These are phyloP conservation scores for Globisporangium uncinulatum DNA, from an alignment of 352 stramenopile species.

Conservation along the genomic window DNA sequence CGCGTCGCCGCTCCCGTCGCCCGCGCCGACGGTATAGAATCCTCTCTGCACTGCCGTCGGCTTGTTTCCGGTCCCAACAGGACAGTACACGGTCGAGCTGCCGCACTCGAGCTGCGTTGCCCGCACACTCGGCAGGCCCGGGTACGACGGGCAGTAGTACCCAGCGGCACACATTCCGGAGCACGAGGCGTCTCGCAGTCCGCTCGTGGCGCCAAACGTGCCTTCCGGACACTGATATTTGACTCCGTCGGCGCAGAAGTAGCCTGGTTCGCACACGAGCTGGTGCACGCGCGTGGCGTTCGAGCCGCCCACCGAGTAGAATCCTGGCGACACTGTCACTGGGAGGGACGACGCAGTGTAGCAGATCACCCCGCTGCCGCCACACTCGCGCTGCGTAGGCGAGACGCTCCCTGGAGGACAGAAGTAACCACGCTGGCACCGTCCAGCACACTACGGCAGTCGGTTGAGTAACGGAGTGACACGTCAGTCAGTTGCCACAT, in stretches of 20 bases:
- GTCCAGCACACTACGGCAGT: slow-evolving; percentile 35
- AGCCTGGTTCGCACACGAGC: slow-evolving; percentile 56
- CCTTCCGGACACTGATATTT: slow-evolving; percentile 70
- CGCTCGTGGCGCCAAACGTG: slow-evolving; percentile 47
- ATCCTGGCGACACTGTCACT: slow-evolving; percentile 31
- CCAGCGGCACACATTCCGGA: slow-evolving; percentile 56
- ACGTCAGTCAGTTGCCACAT: background rate
- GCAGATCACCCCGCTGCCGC: slow-evolving; percentile 38
- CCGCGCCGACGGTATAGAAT: slow-evolving; percentile 45
- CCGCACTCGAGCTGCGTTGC: slow-evolving; percentile 47
- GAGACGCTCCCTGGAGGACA: slow-evolving; percentile 48
- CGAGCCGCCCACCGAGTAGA: slow-evolving; percentile 58
- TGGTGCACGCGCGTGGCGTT: slow-evolving; percentile 63
- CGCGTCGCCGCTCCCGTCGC: slow-evolving; percentile 23
- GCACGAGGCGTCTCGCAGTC: slow-evolving; percentile 36
- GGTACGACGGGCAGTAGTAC: slow-evolving; percentile 70
- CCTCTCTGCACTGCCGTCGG: slow-evolving; percentile 35
- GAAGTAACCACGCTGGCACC: slow-evolving; percentile 63
- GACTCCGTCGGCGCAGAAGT: slow-evolving; percentile 65
- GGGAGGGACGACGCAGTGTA: slow-evolving; percentile 37
- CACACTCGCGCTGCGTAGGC: slow-evolving; percentile 36
- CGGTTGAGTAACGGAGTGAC: too few species aligned
- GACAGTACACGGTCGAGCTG: slow-evolving; percentile 48
- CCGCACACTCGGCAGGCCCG: slow-evolving; percentile 28
- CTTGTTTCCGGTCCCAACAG: slow-evolving; percentile 41